Evolutionary conservation across 2,329 filamentous ascomycete genomes (phyloP), one percentile per base, ranked within the genome.

Genomic region (Calonectria pseudoreteaudii): DNA sequence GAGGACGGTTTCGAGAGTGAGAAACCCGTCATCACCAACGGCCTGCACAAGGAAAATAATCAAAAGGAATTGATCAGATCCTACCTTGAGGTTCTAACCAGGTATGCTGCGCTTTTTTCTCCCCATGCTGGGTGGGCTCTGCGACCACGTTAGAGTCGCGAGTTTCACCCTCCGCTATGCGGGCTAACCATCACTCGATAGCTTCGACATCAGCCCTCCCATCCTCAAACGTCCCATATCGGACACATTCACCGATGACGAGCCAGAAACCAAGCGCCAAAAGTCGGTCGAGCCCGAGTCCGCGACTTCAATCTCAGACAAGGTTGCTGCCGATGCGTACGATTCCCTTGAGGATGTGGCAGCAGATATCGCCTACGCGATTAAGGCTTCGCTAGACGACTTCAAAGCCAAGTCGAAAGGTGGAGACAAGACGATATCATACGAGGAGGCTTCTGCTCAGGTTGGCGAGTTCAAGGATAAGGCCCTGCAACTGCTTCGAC

Each of bases 311-410:
- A 89, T 93, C 74, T 84, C 87, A 71, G 89, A 91, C 78, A 92
- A 91, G 84, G 85, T 90, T 66, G 82, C 84, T 30, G 84, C 86
- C 64, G 86, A 88, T 76, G 82, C 81, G 38, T 93, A 93, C 81
- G 87, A 87, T 31, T 89, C 90, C 75, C 84, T 95, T 56, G 92
- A 94, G 34, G 91, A 94, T 74, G 86, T 94, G 52, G 90, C 94
- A 20, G 83, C 87, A 66, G 92, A 93, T 74, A 82, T 93, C 52
- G 85, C 88, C 78, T 80, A 84, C 36, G 86, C 86, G 74, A 85
- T 89, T 77, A 82, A 88, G 74, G 82, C 88, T 76, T 87, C 88
- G 44, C 79, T 90, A 56, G 85, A 85, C 36, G 87, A 90, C 60
- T 82, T 91, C 34, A 85, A 87, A 30, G 66, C 75, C 28, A 75